These are phyloP conservation scores for Pseudoperonospora humuli DNA, from an alignment of 352 stramenopile species.

Conservation along the genomic window DNA sequence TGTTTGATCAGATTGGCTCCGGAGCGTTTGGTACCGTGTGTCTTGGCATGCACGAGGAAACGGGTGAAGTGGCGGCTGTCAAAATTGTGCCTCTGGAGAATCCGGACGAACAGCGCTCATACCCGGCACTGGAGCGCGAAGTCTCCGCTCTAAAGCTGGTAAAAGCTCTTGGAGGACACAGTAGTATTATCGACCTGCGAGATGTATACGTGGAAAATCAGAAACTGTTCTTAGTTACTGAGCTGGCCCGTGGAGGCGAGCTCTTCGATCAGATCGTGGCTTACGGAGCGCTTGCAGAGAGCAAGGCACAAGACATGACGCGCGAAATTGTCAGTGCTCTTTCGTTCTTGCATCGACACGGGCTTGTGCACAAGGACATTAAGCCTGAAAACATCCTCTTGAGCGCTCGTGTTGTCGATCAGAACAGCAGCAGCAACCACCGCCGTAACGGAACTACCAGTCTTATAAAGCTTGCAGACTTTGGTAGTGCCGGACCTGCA, in stretches of 20 bases:
- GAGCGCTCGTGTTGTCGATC: slow-evolving; percentile 25
- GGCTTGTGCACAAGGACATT: slow-evolving; percentile 74
- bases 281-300: slow-evolving; percentile 53
- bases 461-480: slow-evolving; percentile 67
- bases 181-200: slow-evolving; percentile 77
- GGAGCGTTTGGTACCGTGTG: slow-evolving; percentile 67
- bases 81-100: slow-evolving; percentile 52
- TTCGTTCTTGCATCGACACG: slow-evolving; percentile 58
- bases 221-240: slow-evolving; percentile 83
- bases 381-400: slow-evolving; percentile 82
- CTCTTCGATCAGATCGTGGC: slow-evolving; percentile 87
- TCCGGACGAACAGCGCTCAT: slow-evolving; percentile 29
- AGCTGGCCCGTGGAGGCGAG: slow-evolving; percentile 81
- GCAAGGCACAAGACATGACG: slow-evolving; percentile 34
- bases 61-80: slow-evolving; percentile 60
- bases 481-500: slow-evolving; percentile 63
- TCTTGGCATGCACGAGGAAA: slow-evolving; percentile 56
- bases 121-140: slow-evolving; percentile 54
- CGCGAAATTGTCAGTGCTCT: slow-evolving; percentile 58
- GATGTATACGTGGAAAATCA: slow-evolving; percentile 77
- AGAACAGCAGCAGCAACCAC: slow-evolving; percentile 6
- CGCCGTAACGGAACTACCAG: slow-evolving; percentile 19
- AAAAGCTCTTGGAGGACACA: slow-evolving; percentile 70
- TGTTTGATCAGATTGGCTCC: slow-evolving; percentile 64
- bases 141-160: slow-evolving; percentile 62